Percentiles rank a stretch among this genome's conserved stretches.
These are phyloP conservation scores for Geranium brycei DNA, from an alignment of 345 rosid species.

Conservation along the genomic window DNA sequence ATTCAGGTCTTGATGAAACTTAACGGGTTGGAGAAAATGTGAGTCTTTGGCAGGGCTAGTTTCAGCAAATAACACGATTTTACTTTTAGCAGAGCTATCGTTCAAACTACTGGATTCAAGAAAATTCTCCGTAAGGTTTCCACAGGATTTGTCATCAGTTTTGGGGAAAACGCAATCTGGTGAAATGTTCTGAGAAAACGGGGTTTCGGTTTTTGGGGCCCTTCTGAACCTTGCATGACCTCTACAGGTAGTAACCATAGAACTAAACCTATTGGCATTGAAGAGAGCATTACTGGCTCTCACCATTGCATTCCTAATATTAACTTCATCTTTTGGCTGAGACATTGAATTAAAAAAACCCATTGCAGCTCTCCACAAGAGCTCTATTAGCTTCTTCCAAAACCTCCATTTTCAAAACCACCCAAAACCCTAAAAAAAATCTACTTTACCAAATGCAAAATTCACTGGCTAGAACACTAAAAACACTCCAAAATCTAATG, in stretches of 20 bases:
- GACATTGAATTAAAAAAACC: constrained; percentile 37
- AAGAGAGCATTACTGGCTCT: constrained; percentile 44
- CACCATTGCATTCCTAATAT: constrained; percentile 21
- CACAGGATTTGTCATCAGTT: constrained; percentile 8
- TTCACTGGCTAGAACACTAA: neutral
- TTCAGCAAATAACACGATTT: too few relatives aligned
- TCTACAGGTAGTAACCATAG: constrained; percentile 28
- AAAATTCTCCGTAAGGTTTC: too few relatives aligned
- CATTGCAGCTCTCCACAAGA: constrained; percentile 16
- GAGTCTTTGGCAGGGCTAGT: constrained; percentile 41
- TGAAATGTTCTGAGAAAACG: constrained; percentile 45
- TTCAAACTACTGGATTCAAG: too few relatives aligned
- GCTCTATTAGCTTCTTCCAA: constrained; percentile 17
- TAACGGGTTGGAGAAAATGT: constrained; percentile 16
- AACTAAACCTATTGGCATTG: constrained; percentile 46
- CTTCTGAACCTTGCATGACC: constrained; percentile 45
- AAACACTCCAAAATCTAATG: neutral
- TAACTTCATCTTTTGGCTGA: constrained; percentile 29
- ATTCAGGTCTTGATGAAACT: too few relatives aligned
- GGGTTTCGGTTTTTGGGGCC: constrained; percentile 31
- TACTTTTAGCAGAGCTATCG: too few relatives aligned
- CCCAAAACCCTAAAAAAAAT: constrained; percentile 7
- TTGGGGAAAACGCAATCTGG: constrained; percentile 30
- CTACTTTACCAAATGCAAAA: neutral
- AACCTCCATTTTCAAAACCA: constrained; percentile 11